Percentiles rank a stretch among this genome's conserved stretches.
Conservation (phyloP, 768 basidiomycete species). For the Suillus fuscotomentosus region DNA sequence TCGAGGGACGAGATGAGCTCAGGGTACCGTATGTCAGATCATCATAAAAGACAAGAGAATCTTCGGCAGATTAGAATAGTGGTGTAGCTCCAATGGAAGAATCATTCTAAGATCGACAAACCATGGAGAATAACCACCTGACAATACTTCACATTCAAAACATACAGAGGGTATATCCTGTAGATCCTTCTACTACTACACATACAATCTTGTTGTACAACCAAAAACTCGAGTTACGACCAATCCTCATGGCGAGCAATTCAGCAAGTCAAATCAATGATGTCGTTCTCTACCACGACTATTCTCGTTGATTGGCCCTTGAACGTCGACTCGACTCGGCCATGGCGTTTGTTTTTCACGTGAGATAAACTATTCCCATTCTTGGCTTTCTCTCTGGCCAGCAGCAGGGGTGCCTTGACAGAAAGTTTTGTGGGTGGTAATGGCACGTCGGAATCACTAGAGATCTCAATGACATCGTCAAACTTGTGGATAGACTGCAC, state of each 20-base stretch:
- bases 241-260: neutral
- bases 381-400: slow-evolving; percentile 19
- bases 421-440: slow-evolving; percentile 2
- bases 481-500: slow-evolving; percentile 11
- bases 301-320: neutral
- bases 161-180: neutral
- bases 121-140: neutral
- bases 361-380: neutral
- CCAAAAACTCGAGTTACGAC: neutral
- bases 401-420: slow-evolving; percentile 21
- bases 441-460: slow-evolving; percentile 35
- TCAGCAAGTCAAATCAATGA: slow-evolving; percentile 43
- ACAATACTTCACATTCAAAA: neutral
- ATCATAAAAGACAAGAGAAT: neutral
- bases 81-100: neutral
- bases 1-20: neutral
- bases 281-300: slow-evolving; percentile 14
- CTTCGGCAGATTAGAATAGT: neutral
- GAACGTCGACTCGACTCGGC: neutral
- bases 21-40: neutral
- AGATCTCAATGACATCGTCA: slow-evolving; percentile 34
- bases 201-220: neutral
- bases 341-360: neutral
- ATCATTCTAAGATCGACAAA: neutral
- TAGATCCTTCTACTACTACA: neutral